Conservation (phyloP, 2,329 filamentous ascomycete genomes). For the Diaporthe velutina region DNA sequence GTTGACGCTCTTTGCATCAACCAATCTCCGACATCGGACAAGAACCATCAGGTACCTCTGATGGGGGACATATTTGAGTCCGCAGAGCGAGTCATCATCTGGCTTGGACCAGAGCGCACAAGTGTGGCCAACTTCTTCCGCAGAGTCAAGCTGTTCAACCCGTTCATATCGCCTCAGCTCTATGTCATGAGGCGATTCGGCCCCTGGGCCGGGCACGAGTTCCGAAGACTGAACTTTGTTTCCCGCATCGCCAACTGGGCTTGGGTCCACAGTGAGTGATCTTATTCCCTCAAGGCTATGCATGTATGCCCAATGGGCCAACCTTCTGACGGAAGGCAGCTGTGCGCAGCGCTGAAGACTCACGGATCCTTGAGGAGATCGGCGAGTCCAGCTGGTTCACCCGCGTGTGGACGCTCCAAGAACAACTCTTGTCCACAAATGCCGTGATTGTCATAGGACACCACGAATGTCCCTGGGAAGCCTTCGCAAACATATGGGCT, state of each 20-base stretch:
- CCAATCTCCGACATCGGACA: conserved; percentile 1
- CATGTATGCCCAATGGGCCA: no score
- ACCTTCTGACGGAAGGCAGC: background rate
- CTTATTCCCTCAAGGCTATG: no score
- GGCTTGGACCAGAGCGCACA: background rate
- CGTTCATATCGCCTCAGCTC: conserved; percentile 12
- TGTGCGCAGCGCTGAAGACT: conserved; percentile 5
- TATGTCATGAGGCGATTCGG: conserved; percentile 12
- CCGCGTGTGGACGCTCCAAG: conserved; percentile 12
- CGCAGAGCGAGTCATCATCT: conserved; percentile 9
- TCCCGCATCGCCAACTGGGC: conserved; percentile 17
- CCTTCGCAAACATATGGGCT: conserved; percentile 3
- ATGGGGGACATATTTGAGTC: conserved; percentile 21
- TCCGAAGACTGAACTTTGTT: conserved; percentile 3
- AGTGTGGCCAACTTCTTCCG: conserved; percentile 24
- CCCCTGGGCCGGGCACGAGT: conserved; percentile 9
- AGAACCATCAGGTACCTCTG: conserved; percentile 9
- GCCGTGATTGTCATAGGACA: background rate
- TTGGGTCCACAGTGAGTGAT: conserved; percentile 5
- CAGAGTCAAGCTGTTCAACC: conserved; percentile 17
- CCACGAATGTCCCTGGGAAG: conserved; percentile 2
- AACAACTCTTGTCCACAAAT: conserved; percentile 4
- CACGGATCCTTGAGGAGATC: background rate
- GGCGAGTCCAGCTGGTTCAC: conserved; percentile 7
- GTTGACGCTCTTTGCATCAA: conserved; percentile 17